A percentile compares a stretch with the other conserved stretches of the same genome.
These are phyloP conservation scores for Polytrichum commune DNA, from an alignment of 225 moss, liverwort and hornwort genomes.

Conservation along the genomic window DNA sequence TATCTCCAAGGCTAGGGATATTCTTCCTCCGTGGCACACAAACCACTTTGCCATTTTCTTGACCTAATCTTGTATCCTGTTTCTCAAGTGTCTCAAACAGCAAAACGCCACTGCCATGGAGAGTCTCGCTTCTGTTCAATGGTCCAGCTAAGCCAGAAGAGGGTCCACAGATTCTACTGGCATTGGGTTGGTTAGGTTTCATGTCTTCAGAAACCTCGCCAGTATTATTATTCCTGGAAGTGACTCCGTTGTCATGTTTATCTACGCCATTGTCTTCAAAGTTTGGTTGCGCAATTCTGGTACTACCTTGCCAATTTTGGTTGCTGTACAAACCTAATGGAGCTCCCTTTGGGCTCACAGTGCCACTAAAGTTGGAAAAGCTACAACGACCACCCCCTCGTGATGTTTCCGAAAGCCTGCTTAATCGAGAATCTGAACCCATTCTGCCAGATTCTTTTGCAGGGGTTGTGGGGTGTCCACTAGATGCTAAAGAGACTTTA, in stretches of 20 bases:
- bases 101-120: constrained; percentile 21
- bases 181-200: constrained; percentile 21
- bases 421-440: constrained; percentile 28
- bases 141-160: constrained; percentile 18
- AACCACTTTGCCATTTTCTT: constrained; percentile 20
- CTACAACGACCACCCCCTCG: constrained; percentile 52
- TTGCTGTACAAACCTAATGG: constrained; percentile 56
- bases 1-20: constrained; percentile 27
- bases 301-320: constrained; percentile 36
- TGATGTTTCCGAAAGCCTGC: constrained; percentile 35
- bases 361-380: constrained; percentile 65
- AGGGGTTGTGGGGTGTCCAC: constrained; percentile 26
- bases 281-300: constrained; percentile 27
- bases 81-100: constrained; percentile 31
- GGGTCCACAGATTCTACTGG: constrained; percentile 25
- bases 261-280: constrained; percentile 22
- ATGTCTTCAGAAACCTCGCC: constrained; percentile 21
- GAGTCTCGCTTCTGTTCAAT: constrained; percentile 21
- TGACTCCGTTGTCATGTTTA: constrained; percentile 13
- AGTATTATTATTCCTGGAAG: constrained; percentile 15
- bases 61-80: constrained; percentile 18
- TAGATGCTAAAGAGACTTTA: constrained; percentile 82
- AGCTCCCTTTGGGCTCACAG: constrained; percentile 47
- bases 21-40: constrained; percentile 20
- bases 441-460: constrained; percentile 36